Conservation (phyloP, 2,329 filamentous ascomycete genomes). For the Talaromyces sp. region DNA sequence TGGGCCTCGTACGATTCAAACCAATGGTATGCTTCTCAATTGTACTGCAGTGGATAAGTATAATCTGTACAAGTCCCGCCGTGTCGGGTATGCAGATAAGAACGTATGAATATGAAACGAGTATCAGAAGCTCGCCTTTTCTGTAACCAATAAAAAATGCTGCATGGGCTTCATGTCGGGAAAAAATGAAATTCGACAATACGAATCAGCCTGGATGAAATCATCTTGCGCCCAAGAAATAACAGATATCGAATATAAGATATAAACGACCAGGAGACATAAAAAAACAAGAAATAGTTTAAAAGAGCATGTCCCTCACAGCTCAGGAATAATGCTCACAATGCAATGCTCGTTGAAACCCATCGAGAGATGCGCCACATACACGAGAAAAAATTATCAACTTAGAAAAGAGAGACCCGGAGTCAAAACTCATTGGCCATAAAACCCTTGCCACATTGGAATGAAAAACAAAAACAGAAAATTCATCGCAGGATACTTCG, state of each 20-base stretch:
- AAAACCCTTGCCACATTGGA: too few species aligned
- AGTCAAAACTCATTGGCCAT: not conserved
- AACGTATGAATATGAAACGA: constrained; percentile 9
- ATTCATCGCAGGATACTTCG: not conserved
- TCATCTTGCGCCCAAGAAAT: not conserved
- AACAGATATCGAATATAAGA: not conserved
- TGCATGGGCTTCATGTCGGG: not conserved
- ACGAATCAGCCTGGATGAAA: not conserved
- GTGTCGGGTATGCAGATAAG: constrained; percentile 7
- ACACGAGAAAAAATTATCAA: not conserved
- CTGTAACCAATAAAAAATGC: constrained; percentile 6
- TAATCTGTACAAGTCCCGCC: not conserved
- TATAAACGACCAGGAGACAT: too few species aligned
- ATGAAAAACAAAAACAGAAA: not conserved
- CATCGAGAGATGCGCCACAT: not conserved
- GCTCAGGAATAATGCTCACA: not conserved
- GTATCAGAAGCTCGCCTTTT: constrained; percentile 12
- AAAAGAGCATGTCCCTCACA: not conserved
- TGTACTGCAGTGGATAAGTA: not conserved
- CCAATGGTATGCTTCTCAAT: not conserved
- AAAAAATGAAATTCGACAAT: not conserved
- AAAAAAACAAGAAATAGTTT: too few species aligned
- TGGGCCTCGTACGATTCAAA: not conserved
- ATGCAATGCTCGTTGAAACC: constrained; percentile 1
- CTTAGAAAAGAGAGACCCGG: not conserved